Percentiles rank a stretch among this genome's conserved stretches.
Evolutionary conservation across 768 basidiomycete species (phyloP).

Genomic region (Podaxis sp.): DNA sequence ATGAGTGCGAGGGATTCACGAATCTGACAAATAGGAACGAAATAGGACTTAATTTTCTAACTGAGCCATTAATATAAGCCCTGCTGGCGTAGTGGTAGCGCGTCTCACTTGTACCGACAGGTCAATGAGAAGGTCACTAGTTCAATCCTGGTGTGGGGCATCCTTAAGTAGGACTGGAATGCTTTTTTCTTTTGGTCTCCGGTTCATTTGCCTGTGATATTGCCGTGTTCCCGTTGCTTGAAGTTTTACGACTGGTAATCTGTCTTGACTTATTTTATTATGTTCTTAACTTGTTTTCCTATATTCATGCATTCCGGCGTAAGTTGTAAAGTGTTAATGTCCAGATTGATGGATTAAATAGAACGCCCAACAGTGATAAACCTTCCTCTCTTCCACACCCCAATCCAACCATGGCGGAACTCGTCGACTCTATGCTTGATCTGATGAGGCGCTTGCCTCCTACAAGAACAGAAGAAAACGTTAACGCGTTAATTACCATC

Average conservation of each 20-base stretch:
- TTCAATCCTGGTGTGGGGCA: slow-evolving; percentile 42
- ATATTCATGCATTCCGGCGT: too few relatives aligned
- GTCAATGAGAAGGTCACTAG: slow-evolving; percentile 39
- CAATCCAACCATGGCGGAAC: slow-evolving; percentile 57
- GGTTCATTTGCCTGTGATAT: neutral
- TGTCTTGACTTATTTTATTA: too few relatives aligned
- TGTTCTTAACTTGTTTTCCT: too few relatives aligned
- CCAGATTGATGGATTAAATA: neutral
- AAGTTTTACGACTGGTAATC: too few relatives aligned
- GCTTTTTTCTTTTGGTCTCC: slow-evolving; percentile 11
- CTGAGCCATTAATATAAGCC: slow-evolving; percentile 16
- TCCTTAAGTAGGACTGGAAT: neutral
- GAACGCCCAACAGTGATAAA: slow-evolving; percentile 4
- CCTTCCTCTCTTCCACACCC: neutral
- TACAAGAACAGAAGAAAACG: slow-evolving; percentile 83
- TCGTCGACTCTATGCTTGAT: slow-evolving; percentile 92
- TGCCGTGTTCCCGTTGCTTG: too few relatives aligned
- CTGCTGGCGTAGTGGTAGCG: slow-evolving; percentile 41
- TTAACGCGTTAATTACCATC: slow-evolving; percentile 75
- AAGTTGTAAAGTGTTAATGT: too few relatives aligned
- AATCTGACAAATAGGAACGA: too few relatives aligned
- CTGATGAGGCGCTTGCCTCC: slow-evolving; percentile 96
- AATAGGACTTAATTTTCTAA: neutral
- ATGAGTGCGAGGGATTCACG: neutral
- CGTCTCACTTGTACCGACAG: slow-evolving; percentile 36